Conservation (phyloP, 1,284 basidiomycete species). For the Kalmanozyma brasiliensis region DNA sequence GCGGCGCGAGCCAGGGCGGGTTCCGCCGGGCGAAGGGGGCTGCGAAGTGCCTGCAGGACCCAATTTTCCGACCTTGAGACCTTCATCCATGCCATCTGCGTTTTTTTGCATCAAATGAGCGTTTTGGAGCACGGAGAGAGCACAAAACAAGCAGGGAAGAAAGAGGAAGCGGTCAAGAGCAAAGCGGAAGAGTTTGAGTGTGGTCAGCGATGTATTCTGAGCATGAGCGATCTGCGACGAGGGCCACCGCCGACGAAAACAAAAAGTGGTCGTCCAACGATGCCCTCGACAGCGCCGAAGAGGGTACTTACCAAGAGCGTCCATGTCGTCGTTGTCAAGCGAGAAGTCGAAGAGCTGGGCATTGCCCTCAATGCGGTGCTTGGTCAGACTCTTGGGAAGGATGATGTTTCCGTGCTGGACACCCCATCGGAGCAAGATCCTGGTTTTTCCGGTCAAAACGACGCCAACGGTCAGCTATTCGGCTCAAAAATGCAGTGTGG, state of each 20-base stretch:
- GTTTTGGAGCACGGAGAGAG: slow-evolving; percentile 2
- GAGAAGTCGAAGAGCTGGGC: slow-evolving; percentile 65
- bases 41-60: slow-evolving; percentile 64
- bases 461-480: too few species aligned
- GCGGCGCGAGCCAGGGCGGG: slow-evolving; percentile 59
- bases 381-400: slow-evolving; percentile 64
- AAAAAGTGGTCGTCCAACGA: too few species aligned
- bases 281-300: too few species aligned
- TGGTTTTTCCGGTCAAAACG: too few species aligned
- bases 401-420: slow-evolving; percentile 63
- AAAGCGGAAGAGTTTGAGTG: background rate
- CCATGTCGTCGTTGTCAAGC: slow-evolving; percentile 64
- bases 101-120: slow-evolving; percentile 1
- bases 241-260: too few species aligned
- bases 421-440: slow-evolving; percentile 59
- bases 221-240: too few species aligned
- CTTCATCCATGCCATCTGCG: slow-evolving; percentile 19
- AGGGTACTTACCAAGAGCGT: slow-evolving; percentile 38
- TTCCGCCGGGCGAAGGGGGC: slow-evolving; percentile 57
- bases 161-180: background rate
- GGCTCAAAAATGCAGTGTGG: background rate
- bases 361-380: slow-evolving; percentile 64
- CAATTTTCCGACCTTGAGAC: slow-evolving; percentile 64
- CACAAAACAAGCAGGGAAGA: background rate
- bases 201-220: too few species aligned